phyloP scores from a whole-genome alignment of 352 stramenopile genomes.

The Globisporangium splendens region DNA sequence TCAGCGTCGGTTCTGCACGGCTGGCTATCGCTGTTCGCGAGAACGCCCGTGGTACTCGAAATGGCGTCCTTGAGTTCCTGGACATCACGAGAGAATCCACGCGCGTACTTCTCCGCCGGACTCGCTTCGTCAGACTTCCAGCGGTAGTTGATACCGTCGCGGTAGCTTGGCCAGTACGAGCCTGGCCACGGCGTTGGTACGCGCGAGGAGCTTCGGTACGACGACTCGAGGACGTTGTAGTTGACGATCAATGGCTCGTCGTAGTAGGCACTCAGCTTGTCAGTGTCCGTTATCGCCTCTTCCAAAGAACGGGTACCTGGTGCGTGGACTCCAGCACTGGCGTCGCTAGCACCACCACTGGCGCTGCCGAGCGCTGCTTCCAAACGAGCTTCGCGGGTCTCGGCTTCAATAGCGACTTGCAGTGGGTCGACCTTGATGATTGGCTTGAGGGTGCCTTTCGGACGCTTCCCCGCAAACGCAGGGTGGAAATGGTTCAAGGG shows the following conservation, averaged over 20 bases:
- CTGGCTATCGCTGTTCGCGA: slow-evolving; percentile 22
- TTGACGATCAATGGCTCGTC: slow-evolving; percentile 19
- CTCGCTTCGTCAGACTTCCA: slow-evolving; percentile 28
- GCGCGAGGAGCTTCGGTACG: slow-evolving; percentile 20
- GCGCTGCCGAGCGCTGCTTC: neutral
- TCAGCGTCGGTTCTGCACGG: slow-evolving; percentile 29
- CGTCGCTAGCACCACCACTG: neutral
- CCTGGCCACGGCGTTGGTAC: slow-evolving; percentile 28
- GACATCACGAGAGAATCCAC: slow-evolving; percentile 32
- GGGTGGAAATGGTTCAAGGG: slow-evolving; percentile 25
- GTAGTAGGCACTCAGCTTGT: slow-evolving; percentile 25
- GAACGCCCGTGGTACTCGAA: slow-evolving; percentile 30
- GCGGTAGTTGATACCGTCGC: slow-evolving; percentile 56
- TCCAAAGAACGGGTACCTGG: neutral
- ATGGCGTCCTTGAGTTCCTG: slow-evolving; percentile 32
- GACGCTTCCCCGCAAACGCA: slow-evolving; percentile 20
- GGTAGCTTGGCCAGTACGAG: slow-evolving; percentile 56
- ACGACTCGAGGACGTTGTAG: slow-evolving; percentile 24
- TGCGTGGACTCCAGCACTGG: neutral
- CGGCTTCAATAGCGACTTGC: slow-evolving; percentile 7
- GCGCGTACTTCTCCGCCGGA: slow-evolving; percentile 45
- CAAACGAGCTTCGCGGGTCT: slow-evolving; percentile 1
- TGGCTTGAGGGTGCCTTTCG: slow-evolving; percentile 16
- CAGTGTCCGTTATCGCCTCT: slow-evolving; percentile 8
- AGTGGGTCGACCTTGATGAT: slow-evolving; percentile 18